phyloP scores from a whole-genome alignment of 148 eudicot genomes.

The Euryodendron excelsum region DNA sequence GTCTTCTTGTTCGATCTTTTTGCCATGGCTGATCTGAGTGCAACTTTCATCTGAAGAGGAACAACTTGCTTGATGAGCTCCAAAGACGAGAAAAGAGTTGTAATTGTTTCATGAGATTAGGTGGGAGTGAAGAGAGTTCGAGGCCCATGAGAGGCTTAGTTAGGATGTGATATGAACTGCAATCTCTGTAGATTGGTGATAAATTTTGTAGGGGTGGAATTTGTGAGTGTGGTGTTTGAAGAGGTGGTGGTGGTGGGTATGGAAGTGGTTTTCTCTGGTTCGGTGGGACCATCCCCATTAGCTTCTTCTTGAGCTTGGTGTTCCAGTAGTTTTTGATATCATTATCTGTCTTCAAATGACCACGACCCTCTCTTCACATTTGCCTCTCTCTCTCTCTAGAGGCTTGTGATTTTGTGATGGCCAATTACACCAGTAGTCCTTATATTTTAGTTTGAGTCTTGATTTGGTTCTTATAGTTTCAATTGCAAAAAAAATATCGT shows the following conservation, averaged over 20 bases:
- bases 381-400: constrained; percentile 21
- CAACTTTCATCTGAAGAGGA: constrained; percentile 38
- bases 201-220: no score
- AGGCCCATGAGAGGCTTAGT: constrained; percentile 12
- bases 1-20: constrained; percentile 25
- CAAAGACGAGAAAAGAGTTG: constrained; percentile 25
- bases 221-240: not conserved
- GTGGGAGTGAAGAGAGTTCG: constrained; percentile 8
- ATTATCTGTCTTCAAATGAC: constrained; percentile 38
- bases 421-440: no score
- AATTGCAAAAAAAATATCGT: no score
- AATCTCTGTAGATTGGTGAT: no score
- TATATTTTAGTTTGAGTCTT: no score
- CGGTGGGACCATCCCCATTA: constrained; percentile 12
- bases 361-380: constrained; percentile 31
- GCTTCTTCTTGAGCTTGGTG: constrained; percentile 51
- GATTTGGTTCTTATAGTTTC: no score
- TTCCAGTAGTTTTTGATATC: constrained; percentile 58
- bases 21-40: constrained; percentile 23
- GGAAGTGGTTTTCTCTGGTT: constrained; percentile 8
- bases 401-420: not conserved
- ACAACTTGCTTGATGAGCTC: constrained; percentile 25
- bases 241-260: constrained; percentile 13
- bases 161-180: not conserved
- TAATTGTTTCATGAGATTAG: constrained; percentile 8